phyloP scores from a whole-genome alignment of 1,284 basidiomycete species.

The Tilletia horrida region DNA sequence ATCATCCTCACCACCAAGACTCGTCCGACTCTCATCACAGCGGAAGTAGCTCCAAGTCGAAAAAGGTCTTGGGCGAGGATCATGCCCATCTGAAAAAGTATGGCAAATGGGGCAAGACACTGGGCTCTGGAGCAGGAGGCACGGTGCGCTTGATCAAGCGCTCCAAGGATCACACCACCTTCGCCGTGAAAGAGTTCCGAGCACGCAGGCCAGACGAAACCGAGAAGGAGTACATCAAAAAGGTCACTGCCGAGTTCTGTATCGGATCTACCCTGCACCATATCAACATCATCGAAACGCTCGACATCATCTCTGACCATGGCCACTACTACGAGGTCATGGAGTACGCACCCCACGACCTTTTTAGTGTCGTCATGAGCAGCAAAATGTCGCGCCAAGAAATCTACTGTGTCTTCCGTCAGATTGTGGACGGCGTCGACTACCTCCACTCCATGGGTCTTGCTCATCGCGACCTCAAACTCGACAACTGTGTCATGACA shows the following conservation, averaged over 20 bases:
- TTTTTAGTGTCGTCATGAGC: constrained; percentile 99
- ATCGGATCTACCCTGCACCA: constrained; percentile 81
- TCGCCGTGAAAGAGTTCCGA: constrained; percentile 96
- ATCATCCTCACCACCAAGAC: constrained; percentile 23
- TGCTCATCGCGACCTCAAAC: constrained; percentile 96
- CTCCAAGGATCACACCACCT: constrained; percentile 63
- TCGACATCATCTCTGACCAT: constrained; percentile 96
- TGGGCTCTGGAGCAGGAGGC: constrained; percentile 93
- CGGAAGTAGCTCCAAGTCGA: background rate
- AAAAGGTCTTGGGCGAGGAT: constrained; percentile 48
- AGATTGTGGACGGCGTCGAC: constrained; percentile 96
- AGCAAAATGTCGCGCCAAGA: constrained; percentile 97
- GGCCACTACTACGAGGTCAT: constrained; percentile 83
- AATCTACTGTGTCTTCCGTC: constrained; percentile 97
- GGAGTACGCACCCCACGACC: constrained; percentile 98
- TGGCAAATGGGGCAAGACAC: constrained; percentile 93
- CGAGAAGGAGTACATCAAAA: constrained; percentile 97
- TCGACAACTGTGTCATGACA: constrained; percentile 99
- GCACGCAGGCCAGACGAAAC: constrained; percentile 80
- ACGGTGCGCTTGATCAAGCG: constrained; percentile 95
- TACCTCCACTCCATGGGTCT: constrained; percentile 96
- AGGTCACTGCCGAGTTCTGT: constrained; percentile 97
- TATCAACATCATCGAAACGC: constrained; percentile 93
- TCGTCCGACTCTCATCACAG: constrained; percentile 32
- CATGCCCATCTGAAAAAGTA: constrained; percentile 98